Evolutionary conservation across 257 asterid genomes (phyloP).

Genomic region (Eustoma russellianum): DNA sequence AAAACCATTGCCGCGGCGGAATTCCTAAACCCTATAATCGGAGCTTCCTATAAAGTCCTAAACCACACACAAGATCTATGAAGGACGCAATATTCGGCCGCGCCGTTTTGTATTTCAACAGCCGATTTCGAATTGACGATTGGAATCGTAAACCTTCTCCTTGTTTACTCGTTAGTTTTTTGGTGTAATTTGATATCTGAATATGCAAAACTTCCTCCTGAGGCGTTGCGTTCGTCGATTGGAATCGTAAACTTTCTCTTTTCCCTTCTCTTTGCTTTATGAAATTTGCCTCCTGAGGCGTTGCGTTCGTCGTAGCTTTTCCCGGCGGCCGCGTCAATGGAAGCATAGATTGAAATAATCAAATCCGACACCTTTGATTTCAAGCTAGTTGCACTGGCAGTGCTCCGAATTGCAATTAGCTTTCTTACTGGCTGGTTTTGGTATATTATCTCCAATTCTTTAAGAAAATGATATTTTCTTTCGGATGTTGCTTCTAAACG

Average conservation of each 20-base stretch:
- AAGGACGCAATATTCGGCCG: no score
- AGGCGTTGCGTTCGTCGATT: no score
- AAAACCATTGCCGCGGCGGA: no score
- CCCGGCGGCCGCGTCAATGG: conserved; percentile 20
- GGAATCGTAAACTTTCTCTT: no score
- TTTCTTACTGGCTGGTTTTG: neutral
- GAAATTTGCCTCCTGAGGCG: conserved; percentile 17
- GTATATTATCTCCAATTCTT: no score
- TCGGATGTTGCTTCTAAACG: conserved; percentile 20
- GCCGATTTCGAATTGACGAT: neutral
- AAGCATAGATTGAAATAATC: conserved; percentile 15
- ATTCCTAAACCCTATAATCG: neutral
- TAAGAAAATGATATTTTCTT: neutral
- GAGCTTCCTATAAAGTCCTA: no score
- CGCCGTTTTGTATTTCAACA: no score
- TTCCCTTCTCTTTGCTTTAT: neutral
- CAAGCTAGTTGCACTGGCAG: conserved; percentile 3
- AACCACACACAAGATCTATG: no score
- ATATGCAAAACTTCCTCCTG: neutral
- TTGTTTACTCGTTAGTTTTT: neutral
- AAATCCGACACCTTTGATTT: neutral
- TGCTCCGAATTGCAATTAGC: neutral
- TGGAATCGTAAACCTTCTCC: no score
- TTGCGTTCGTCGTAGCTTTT: conserved; percentile 13
- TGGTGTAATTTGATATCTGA: neutral